These are phyloP conservation scores for Sporothrix sp. DNA, from an alignment of 2,329 filamentous ascomycete species.

Conservation along the genomic window DNA sequence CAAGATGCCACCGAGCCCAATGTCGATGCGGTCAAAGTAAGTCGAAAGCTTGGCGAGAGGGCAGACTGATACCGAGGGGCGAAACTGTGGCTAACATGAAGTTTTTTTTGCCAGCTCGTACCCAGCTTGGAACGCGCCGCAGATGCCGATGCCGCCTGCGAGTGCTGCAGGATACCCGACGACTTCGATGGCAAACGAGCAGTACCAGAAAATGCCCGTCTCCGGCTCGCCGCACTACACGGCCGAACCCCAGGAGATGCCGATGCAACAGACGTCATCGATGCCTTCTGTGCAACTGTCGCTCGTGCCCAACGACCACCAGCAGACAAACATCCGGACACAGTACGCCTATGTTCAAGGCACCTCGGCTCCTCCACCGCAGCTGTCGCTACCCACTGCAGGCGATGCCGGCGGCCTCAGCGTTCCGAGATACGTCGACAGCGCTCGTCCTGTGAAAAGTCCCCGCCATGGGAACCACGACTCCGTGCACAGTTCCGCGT, in stretches of 20 bases:
- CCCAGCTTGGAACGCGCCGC: constrained; percentile 44
- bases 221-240: constrained; percentile 38
- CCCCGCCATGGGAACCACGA: constrained; percentile 45
- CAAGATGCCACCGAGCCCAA: constrained; percentile 44
- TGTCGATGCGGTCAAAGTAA: constrained; percentile 51
- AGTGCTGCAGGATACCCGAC: constrained; percentile 30
- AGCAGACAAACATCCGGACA: constrained; percentile 38
- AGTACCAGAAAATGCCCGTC: constrained; percentile 45
- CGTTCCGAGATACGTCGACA: constrained; percentile 49
- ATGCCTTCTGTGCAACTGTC: constrained; percentile 46
- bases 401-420: constrained; percentile 35
- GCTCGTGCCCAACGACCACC: constrained; percentile 39
- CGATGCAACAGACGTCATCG: constrained; percentile 38
- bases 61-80: too few species aligned
- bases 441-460: constrained; percentile 45
- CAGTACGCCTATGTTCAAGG: constrained; percentile 47
- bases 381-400: constrained; percentile 35
- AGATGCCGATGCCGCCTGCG: constrained; percentile 31
- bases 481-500: constrained; percentile 41
- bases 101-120: constrained; percentile 40
- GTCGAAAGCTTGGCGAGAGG: constrained; percentile 26
- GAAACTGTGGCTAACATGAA: constrained; percentile 20
- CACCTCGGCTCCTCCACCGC: constrained; percentile 40
- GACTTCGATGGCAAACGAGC: constrained; percentile 39
- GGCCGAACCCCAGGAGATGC: constrained; percentile 44